phyloP scores from a whole-genome alignment of 306 rosid genomes.

The Alnus rubra region DNA sequence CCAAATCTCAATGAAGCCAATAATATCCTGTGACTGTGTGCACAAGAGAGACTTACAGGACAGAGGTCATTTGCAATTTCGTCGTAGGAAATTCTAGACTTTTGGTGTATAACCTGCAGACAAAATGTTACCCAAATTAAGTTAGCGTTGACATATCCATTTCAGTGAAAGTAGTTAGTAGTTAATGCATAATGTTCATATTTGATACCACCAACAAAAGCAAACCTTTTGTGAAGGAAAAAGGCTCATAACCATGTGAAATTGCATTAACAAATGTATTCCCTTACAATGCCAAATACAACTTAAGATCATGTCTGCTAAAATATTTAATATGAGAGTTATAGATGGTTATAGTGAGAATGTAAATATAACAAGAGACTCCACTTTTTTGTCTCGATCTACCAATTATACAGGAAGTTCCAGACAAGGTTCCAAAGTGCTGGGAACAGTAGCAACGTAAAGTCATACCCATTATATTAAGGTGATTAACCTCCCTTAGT shows the following conservation, averaged over 20 bases:
- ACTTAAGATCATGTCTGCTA: background rate
- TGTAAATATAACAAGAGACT: too few relatives aligned
- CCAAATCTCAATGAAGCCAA: background rate
- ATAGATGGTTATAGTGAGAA: too few relatives aligned
- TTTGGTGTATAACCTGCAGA: conserved; percentile 68
- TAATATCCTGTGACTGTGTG: background rate
- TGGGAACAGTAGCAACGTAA: too few relatives aligned
- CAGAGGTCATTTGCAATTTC: conserved; percentile 88
- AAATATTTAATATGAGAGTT: background rate
- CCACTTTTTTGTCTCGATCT: background rate
- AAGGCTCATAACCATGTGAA: background rate
- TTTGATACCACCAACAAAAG: background rate
- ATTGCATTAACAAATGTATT: background rate
- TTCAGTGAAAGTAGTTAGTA: background rate
- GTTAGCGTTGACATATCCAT: background rate
- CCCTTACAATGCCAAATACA: background rate
- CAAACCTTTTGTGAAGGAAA: background rate
- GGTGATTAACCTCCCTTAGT: background rate
- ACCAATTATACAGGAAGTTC: background rate
- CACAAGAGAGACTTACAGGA: conserved; percentile 66
- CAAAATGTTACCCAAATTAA: conserved; percentile 27
- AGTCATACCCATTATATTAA: too few relatives aligned
- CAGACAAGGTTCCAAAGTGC: too few relatives aligned
- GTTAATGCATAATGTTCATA: background rate
- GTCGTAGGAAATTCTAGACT: conserved; percentile 71